Evolutionary conservation across 2,329 filamentous ascomycete genomes (phyloP).

Genomic region (Fusarium falciforme): DNA sequence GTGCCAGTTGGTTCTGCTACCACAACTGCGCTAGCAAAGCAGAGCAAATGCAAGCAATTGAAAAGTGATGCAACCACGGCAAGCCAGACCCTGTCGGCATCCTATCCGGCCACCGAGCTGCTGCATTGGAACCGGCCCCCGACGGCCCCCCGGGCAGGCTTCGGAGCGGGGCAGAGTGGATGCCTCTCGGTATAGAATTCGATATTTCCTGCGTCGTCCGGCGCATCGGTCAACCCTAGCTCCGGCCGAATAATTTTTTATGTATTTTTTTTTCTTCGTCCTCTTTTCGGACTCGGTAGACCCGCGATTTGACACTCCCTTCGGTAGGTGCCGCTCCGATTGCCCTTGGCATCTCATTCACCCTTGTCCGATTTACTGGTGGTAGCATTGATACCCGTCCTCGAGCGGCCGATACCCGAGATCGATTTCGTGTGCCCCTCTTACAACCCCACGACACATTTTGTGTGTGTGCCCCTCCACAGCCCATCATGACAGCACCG

Average conservation of each 20-base stretch:
- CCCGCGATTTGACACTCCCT: background rate
- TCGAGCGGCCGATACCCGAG: background rate
- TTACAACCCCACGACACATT: conserved; percentile 25
- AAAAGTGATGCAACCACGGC: background rate
- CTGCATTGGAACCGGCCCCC: background rate
- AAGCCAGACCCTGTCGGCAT: background rate
- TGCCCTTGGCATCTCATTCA: background rate
- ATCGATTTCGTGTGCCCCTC: conserved; percentile 29
- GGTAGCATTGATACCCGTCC: background rate
- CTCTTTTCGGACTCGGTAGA: conserved; percentile 1
- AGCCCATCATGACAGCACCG: conserved; percentile 41
- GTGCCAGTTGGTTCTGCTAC: background rate
- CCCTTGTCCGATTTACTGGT: conserved; percentile 14
- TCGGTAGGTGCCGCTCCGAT: background rate
- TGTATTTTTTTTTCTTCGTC: background rate
- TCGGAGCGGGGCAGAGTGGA: conserved; percentile 13
- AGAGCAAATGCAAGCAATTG: conserved; percentile 6
- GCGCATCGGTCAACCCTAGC: background rate
- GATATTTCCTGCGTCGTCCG: conserved; percentile 11
- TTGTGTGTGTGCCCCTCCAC: conserved; percentile 22
- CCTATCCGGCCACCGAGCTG: background rate
- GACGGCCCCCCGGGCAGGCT: background rate
- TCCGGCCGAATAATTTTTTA: conserved; percentile 2
- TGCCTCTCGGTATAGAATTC: conserved; percentile 19
- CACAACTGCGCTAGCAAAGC: background rate